Base-by-base conservation (phyloP, 164 flowering plant species). In the Vitis riparia region DNA sequence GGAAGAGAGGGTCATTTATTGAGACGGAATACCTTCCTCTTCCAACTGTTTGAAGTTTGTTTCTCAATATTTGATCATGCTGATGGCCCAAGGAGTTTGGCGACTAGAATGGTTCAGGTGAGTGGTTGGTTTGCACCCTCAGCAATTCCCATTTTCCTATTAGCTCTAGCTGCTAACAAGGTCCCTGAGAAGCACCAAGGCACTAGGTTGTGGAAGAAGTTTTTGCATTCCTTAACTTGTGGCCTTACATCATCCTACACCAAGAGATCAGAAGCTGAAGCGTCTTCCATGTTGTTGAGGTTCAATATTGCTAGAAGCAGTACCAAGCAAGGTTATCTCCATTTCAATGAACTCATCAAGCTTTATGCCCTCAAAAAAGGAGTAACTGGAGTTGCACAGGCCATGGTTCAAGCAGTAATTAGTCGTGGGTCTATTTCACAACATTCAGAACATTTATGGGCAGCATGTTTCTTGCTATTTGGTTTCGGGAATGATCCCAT, bases 11-110 rank as follows among this genome's bases (percentile, higher is more conserved):
- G 71, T 59, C 71, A 81, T 63, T 68, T 79, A 17, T 73, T 95
- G 71, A 78, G 87, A 75, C 70, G 68, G 57, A 86, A 89, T 56
- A 80, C 78, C 57, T 93, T 91, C 84, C 86, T 95, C 16, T 71
- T 91, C 76, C 97, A 91, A 77, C 88, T 95, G 65, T 73, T 95
- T 56, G 99, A 95, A 72, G 97, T 88, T 44, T 95, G 99, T 73
- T 93, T 95, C 75, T 90, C 98, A 4, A 89, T 95, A 74, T 93
- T 95, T 68, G 94, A 95, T 83, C 98, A 93, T 74, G 99, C 96
- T 2, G 98, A 95, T 68, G 94, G 94, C 10, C 93, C 94, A 3
- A 76, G 83, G 67, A 91, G 94, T 75, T 76, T 95, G 76, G 96
- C 99, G 12, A 88, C 97, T 12, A 81, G 89, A 70, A 92, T 95